Base-by-base conservation (phyloP, 2,329 filamentous ascomycete genomes). In the Teratosphaeria gauchensis region DNA sequence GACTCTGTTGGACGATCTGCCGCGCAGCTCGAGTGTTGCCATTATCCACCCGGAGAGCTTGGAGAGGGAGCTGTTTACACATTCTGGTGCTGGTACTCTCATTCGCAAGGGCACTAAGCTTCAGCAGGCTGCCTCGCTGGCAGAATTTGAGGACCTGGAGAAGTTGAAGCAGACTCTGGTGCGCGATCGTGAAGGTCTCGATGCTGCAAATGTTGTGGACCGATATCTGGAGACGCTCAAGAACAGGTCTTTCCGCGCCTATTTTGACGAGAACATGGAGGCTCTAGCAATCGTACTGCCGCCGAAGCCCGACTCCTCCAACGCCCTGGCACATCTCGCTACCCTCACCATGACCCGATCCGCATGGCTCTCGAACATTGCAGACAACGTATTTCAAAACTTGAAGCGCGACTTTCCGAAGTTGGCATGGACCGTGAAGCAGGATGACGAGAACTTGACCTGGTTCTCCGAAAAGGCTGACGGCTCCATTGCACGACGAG, bases 401-500 rank as follows among this genome's bases (percentile, higher is more conserved):
- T 89, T 97, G 73, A 95, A 92, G 81, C 95, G 95, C 75, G 92
- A 96, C 71, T 88, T 92, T 74, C 86, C 91, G 58, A 90, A 88
- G 76, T 81, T 97, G 64, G 88, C 90, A 63, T 99, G 92, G 92
- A 95, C 91, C n/a, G 92, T 96, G 61, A 92, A 89, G 77, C 88
- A 92, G 70, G 88, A 95, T 66, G 92, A 97, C 68, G 92, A 97
- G 81, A 96, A 97, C 73, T 80, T 97, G 68, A 92, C 90, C 11
- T 97, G 92, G 94, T 96, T 97, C 80, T 95, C 95, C 66, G 92
- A 96, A 75, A 96, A 96, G 81, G 88, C 92, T 9, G 91, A 96
- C 66, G 92, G 94, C 58, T 96, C 90, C 74, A 83, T 96, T 68
- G 90, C 88, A 62, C 85, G 86, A 58, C 64, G 68, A 21, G 90